Evolutionary conservation across 2,329 filamentous ascomycete species (phyloP), one percentile per base, ranked within the genome.

Genomic region (Capronia coronata): DNA sequence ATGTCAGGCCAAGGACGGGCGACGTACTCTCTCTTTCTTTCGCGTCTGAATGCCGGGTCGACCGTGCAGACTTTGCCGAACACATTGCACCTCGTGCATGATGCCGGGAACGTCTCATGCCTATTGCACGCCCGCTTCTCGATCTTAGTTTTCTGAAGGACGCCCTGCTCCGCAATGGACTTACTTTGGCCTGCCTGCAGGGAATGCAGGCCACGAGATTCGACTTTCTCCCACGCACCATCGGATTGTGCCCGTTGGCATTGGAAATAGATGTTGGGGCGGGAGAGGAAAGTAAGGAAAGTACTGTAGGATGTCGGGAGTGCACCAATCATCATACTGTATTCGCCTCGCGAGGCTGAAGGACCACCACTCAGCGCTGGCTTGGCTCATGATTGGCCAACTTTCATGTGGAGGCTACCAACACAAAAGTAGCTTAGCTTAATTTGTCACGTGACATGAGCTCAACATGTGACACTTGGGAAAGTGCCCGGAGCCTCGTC

Each of bases 191-290:
- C 25, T 43, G 40, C 16, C 40, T 9, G 40, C 40, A 43, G 18
- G 29, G n/a, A 18, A 30, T 27, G 16, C 40, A 43, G 9, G 40
- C 40, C 4, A 43, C 40, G 13, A 43, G 27, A 18, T 43, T 43
- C 10, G 21, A 13, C 25, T 43, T 43, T 19, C 40, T 43, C 22
- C 40, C 40, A 16, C 40, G 40, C 40, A 43, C 27, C 21, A 40
- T 40, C n/a, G 30, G 30, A 5, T n/a, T n/a, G 14, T 9, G 30
- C 13, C 11, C 14, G 30, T 34, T 5, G 30, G 10, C 30, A 34
- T 13, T 13, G 30, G 14, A n/a, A 34, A 13, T 5, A 13, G 14
- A n/a, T 8, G 13, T 34, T 34, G 8, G 30, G n/a, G 14, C 14
- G 30, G 30, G 30, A 14, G 14, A 34, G 13, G 14, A 34, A 14